Base-by-base conservation (phyloP, 108 stramenopile species). In the Nitzschia sp. region DNA sequence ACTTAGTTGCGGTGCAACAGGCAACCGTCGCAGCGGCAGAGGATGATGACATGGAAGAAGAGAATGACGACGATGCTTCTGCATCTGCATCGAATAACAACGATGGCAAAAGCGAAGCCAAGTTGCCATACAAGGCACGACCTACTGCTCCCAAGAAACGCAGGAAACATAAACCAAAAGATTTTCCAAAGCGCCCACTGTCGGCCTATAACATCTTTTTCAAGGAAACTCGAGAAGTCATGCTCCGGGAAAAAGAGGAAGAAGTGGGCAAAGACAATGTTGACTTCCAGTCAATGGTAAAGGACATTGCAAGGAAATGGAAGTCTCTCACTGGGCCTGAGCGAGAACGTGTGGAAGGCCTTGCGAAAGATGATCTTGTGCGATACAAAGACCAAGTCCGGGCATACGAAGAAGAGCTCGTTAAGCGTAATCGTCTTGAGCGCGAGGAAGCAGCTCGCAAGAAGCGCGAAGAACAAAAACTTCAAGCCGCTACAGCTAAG, bases 151-250 rank as follows among this genome's bases (percentile, higher is more conserved):
- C 21, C 21, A 51, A 51, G n/a, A 51, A 26, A 46, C 1, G 61
- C 24, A 31, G 59, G 24, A 58, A 45, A 23, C 53, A 61, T 18
- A 74, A 74, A 35, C 72, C 72, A 27, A 60, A 48, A 31, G 69
- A 60, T 32, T 71, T 51, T 54, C 70, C 76, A 19, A 77, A 77
- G 31, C 53, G 69, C 13, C 69, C 70, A 6, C 30, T 75, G 27
- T 64, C 58, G 2, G 56, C 74, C 4, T 75, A 75, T 55, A 75
- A 75, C 35, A 42, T 75, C 21, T 75, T 75, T 38, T 75, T 75
- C 66, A 75, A 64, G 38, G 66, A 66, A 27, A 67, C 58, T 25
- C 56, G 74, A 21, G 64, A 65, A 19, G 36, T 23, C 5, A 55
- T 59, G 6, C 18, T 67, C 3, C 23, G 9, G 19, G 66, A 75